Evolutionary conservation across 2,329 filamentous ascomycete species (phyloP).

Genomic region (Trichothecium sympodiale): DNA sequence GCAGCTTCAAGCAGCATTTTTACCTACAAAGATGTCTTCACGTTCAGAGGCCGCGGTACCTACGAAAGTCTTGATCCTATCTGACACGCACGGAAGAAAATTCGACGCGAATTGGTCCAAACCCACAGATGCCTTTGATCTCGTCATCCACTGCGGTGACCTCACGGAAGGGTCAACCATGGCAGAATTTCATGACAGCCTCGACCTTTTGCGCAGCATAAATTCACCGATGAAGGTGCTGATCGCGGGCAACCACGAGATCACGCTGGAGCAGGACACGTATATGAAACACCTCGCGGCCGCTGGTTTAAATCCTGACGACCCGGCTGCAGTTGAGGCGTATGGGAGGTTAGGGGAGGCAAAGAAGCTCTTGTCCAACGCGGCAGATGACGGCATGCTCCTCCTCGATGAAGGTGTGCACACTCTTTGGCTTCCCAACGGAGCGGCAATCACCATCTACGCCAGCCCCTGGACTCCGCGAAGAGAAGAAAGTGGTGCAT

Average conservation of each 20-base stretch:
- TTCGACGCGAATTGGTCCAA: too few relatives aligned
- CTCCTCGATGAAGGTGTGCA: constrained; percentile 32
- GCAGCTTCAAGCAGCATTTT: too few relatives aligned
- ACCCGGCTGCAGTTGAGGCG: constrained; percentile 6
- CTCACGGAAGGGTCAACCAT: constrained; percentile 33
- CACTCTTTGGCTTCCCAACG: constrained; percentile 26
- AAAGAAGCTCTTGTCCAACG: constrained; percentile 15
- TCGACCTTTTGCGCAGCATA: constrained; percentile 25
- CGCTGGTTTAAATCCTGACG: constrained; percentile 1
- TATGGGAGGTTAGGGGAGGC: constrained; percentile 27
- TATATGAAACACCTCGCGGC: constrained; percentile 21
- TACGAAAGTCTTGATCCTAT: too few relatives aligned
- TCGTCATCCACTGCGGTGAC: constrained; percentile 41
- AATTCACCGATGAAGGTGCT: constrained; percentile 34
- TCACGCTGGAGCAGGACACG: constrained; percentile 21
- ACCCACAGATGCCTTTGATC: too few relatives aligned
- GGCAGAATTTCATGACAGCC: constrained; percentile 22
- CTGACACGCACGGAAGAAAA: too few relatives aligned
- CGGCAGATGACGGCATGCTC: constrained; percentile 18
- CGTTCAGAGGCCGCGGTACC: too few relatives aligned
- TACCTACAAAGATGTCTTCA: too few relatives aligned
- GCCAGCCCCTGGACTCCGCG: constrained; percentile 33
- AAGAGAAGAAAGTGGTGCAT: constrained; percentile 11
- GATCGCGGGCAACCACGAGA: constrained; percentile 43
- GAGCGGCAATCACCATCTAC: constrained; percentile 28